Evolutionary conservation across 2,329 filamentous ascomycete genomes (phyloP).

Genomic region (Neopestalotiopsis sp.): DNA sequence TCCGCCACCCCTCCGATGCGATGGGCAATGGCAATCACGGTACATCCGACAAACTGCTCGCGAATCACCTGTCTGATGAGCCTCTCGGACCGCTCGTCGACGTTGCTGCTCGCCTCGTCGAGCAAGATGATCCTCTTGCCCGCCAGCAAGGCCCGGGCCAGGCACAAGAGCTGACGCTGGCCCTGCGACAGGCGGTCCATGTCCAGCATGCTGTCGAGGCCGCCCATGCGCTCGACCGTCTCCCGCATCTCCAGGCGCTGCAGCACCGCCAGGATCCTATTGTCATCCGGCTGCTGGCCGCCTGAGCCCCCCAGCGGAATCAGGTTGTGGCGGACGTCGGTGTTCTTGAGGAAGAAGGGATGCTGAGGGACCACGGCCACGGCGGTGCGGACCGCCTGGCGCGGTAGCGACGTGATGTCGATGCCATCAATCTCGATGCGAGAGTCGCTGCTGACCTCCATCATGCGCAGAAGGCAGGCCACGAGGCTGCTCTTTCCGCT

Average conservation of each 20-base stretch:
- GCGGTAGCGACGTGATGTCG: slow-evolving; percentile 15
- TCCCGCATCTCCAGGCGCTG: slow-evolving; percentile 11
- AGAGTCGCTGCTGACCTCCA: neutral
- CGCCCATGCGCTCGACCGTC: neutral
- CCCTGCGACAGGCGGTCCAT: slow-evolving; percentile 13
- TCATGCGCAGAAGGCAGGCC: slow-evolving; percentile 4
- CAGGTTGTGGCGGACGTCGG: slow-evolving; percentile 21
- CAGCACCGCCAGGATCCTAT: neutral
- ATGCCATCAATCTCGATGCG: slow-evolving; percentile 20
- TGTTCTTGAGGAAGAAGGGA: slow-evolving; percentile 22
- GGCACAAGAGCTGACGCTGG: slow-evolving; percentile 18
- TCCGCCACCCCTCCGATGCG: neutral
- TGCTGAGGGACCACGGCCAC: slow-evolving; percentile 24
- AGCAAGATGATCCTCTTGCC: slow-evolving; percentile 1
- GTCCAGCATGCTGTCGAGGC: neutral
- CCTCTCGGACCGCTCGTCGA: slow-evolving; percentile 13
- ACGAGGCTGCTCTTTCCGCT: slow-evolving; percentile 13
- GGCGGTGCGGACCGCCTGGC: slow-evolving; percentile 15
- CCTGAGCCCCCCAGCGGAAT: neutral
- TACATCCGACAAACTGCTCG: slow-evolving; percentile 13
- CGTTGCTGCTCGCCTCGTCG: slow-evolving; percentile 18
- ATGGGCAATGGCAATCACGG: slow-evolving; percentile 12
- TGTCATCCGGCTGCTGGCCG: neutral
- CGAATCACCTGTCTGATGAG: slow-evolving; percentile 13
- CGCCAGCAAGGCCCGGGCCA: slow-evolving; percentile 18